Conservation (phyloP, 2,329 filamentous ascomycete species). For the Ophiostoma angusticollis region DNA sequence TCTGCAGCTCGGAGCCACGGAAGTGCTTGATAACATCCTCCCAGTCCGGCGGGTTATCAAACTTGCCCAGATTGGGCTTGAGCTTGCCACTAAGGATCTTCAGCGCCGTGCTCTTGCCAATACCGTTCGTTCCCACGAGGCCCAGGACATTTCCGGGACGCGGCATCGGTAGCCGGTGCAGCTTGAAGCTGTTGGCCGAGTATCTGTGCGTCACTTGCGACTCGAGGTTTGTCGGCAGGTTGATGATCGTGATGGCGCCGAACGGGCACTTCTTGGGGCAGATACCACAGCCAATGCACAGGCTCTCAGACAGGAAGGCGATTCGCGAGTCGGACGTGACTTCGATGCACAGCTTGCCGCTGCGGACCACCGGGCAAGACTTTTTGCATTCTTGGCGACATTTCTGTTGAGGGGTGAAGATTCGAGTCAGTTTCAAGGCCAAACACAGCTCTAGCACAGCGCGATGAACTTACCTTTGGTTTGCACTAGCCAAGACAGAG, state of each 20-base stretch:
- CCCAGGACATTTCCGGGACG: slow-evolving; percentile 90
- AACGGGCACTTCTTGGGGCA: slow-evolving; percentile 99
- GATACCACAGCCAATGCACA: slow-evolving; percentile 98
- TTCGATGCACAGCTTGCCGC: slow-evolving; percentile 84
- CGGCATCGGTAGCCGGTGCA: slow-evolving; percentile 91
- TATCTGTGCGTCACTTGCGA: slow-evolving; percentile 97
- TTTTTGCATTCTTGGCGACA: slow-evolving; percentile 99
- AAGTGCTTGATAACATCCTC: slow-evolving; percentile 98
- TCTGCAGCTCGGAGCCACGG: slow-evolving; percentile 91
- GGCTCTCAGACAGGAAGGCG: slow-evolving; percentile 87
- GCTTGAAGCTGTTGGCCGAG: slow-evolving; percentile 99
- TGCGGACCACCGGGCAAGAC: slow-evolving; percentile 91
- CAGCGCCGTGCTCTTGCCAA: slow-evolving; percentile 98
- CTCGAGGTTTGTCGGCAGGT: slow-evolving; percentile 97
- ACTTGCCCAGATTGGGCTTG: slow-evolving; percentile 92
- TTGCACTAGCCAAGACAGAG: slow-evolving; percentile 52
- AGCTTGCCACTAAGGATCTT: slow-evolving; percentile 98
- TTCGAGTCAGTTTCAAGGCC: no score
- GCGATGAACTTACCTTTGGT: slow-evolving; percentile 73
- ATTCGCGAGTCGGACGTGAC: slow-evolving; percentile 80
- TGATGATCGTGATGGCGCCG: slow-evolving; percentile 98
- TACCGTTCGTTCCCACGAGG: slow-evolving; percentile 98
- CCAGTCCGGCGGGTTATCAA: slow-evolving; percentile 96
- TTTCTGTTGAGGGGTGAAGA: no score
- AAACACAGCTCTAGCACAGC: no score